Base-by-base conservation (phyloP, 306 rosid genomes). In the Ceratonia siliqua region DNA sequence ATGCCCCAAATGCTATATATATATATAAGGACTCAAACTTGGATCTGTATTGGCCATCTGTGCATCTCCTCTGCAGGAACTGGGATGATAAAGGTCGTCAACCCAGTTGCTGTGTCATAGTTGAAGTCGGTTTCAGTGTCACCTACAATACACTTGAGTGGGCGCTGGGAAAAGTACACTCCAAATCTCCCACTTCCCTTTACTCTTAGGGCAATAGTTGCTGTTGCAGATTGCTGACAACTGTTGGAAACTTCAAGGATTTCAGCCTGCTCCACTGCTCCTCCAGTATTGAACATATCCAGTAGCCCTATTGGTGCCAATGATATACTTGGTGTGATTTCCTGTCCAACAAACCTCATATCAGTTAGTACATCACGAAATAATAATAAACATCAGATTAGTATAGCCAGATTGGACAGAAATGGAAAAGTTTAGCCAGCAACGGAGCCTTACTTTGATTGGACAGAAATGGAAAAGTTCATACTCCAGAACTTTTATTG, bases 381-480 rank as follows among this genome's bases (percentile, higher is more conserved):
- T 49, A 4, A 24, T 48, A 28, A 2, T 4, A 52, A 15, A 54
- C 24, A n/a, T n/a, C n/a, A n/a, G n/a, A n/a, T n/a, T n/a, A n/a
- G n/a, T n/a, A n/a, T n/a, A n/a, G n/a, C n/a, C n/a, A n/a, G n/a
- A n/a, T n/a, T n/a, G n/a, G n/a, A n/a, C n/a, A n/a, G n/a, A n/a
- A n/a, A n/a, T n/a, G n/a, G n/a, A n/a, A n/a, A n/a, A n/a, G n/a
- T 28, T 30, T 6, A 22, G 68, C 18, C 21, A 17, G 38, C 10
- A 36, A 21, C 25, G 30, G 32, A 48, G 9, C 17, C 85, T 68
- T 64, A 90, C 99, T 78, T 81, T 85, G 72, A 95, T 70, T 35
- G 97, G 99, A 76, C 87, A 87, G 87, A 92, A 80, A 75, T 92
- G 98, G 87, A 83, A 92, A 28, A 95, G 92, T 73, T 92, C 99